Evolutionary conservation across 2,329 filamentous ascomycete species (phyloP).

Genomic region (Trichoderma sp.): DNA sequence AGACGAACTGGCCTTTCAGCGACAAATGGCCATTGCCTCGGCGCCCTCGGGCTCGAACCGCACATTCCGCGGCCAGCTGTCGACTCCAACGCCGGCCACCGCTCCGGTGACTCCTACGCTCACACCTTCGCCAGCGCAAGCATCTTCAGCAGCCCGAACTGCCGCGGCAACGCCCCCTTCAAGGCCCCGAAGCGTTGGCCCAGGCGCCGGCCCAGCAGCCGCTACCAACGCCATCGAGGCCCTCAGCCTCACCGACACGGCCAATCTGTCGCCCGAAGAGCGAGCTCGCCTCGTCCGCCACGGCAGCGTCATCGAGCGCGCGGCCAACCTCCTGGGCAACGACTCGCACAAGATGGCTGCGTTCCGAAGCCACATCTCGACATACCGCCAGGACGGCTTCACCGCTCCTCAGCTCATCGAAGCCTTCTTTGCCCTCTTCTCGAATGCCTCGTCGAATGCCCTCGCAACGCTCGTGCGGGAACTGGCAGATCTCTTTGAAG

Average conservation of each 20-base stretch:
- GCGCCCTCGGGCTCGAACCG: slow-evolving; percentile 77
- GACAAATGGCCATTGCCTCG: slow-evolving; percentile 88
- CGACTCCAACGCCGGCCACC: slow-evolving; percentile 40
- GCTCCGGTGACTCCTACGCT: slow-evolving; percentile 32
- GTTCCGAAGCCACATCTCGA: slow-evolving; percentile 79
- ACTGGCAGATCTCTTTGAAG: slow-evolving; percentile 89
- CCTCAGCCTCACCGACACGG: slow-evolving; percentile 53
- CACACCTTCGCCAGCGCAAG: slow-evolving; percentile 28
- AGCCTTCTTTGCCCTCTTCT: slow-evolving; percentile 81
- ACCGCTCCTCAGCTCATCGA: slow-evolving; percentile 79
- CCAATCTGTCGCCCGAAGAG: slow-evolving; percentile 69
- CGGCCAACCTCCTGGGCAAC: slow-evolving; percentile 76
- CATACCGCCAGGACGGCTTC: slow-evolving; percentile 70
- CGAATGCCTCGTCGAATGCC: slow-evolving; percentile 73
- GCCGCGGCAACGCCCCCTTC: slow-evolving; percentile 4
- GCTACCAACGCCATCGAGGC: slow-evolving; percentile 47
- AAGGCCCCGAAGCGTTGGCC: slow-evolving; percentile 26
- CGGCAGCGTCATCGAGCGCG: slow-evolving; percentile 81
- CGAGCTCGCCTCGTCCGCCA: slow-evolving; percentile 80
- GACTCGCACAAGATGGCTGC: slow-evolving; percentile 71
- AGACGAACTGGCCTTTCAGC: slow-evolving; percentile 88
- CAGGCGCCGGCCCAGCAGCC: slow-evolving; percentile 29
- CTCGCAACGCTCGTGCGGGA: slow-evolving; percentile 89
- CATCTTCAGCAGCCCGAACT: slow-evolving; percentile 24
- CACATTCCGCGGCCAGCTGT: slow-evolving; percentile 83